Conservation (phyloP, 345 rosid genomes). For the Viola odorata region DNA sequence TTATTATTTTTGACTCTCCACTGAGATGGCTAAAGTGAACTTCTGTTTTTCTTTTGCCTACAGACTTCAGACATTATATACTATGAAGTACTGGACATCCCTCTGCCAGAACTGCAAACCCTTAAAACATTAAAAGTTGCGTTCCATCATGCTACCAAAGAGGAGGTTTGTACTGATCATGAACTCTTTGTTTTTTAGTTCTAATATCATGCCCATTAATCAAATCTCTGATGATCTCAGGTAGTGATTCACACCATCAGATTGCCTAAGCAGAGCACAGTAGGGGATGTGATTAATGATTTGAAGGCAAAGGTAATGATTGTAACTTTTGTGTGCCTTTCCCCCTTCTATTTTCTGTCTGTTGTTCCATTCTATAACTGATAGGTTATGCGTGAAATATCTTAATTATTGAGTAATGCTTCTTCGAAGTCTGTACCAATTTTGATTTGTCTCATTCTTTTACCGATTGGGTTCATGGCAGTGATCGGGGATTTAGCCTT, state of each 20-base stretch:
- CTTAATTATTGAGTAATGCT: too few species aligned
- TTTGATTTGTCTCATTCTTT: too few species aligned
- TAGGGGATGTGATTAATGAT: conserved; percentile 32
- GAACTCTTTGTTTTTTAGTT: background rate
- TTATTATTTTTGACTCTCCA: background rate
- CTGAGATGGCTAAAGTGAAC: conserved; percentile 4
- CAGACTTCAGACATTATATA: conserved; percentile 89
- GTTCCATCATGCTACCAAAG: conserved; percentile 22
- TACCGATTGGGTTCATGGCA: too few species aligned
- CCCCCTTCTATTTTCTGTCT: background rate
- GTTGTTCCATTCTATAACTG: too few species aligned
- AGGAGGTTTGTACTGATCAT: conserved; percentile 14
- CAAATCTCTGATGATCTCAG: conserved; percentile 26
- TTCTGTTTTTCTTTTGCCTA: conserved; percentile 2
- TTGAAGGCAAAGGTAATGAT: conserved; percentile 26
- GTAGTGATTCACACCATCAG: conserved; percentile 33
- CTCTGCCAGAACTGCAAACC: conserved; percentile 91
- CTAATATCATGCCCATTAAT: conserved; percentile 9
- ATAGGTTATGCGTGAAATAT: too few species aligned
- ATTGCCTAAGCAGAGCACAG: conserved; percentile 35
- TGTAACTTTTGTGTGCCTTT: conserved; percentile 2
- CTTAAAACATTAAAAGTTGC: conserved; percentile 49
- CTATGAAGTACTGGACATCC: conserved; percentile 91
- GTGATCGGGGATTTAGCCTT: too few species aligned
- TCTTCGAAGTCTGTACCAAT: too few species aligned